A percentile compares a stretch with the other conserved stretches of the same genome.
Evolutionary conservation across 257 asterid species (phyloP).

Genomic region (Solanum arcanum): DNA sequence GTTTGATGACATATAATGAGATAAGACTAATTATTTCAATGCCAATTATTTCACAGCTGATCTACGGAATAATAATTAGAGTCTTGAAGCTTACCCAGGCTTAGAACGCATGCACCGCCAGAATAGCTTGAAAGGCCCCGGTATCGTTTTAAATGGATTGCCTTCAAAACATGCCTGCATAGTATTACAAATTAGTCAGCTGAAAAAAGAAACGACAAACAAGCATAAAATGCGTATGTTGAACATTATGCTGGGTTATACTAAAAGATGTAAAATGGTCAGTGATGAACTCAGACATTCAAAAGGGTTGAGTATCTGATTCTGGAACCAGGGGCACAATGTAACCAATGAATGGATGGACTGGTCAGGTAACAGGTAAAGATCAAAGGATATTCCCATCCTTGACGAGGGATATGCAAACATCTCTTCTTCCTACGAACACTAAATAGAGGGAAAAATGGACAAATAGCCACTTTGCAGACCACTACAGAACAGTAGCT

Average conservation of each 20-base stretch:
- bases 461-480: background rate
- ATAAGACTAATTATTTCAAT: background rate
- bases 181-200: background rate
- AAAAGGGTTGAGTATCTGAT: background rate
- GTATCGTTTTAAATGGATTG: conserved; percentile 90
- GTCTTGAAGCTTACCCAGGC: conserved; percentile 55
- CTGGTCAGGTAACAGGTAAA: background rate
- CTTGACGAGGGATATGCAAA: background rate
- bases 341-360: background rate
- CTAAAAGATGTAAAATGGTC: background rate
- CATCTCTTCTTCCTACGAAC: background rate
- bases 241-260: background rate
- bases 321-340: background rate
- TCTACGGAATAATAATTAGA: background rate
- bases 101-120: conserved; percentile 90
- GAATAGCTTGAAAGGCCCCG: conserved; percentile 92
- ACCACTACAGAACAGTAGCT: background rate
- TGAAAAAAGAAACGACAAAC: background rate
- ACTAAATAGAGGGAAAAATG: background rate
- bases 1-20: background rate
- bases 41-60: background rate
- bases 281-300: background rate
- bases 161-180: conserved; percentile 91
- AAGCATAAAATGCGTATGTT: background rate
- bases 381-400: background rate